Conservation (phyloP, 352 stramenopile species). For the Elongisporangium anandrum region DNA sequence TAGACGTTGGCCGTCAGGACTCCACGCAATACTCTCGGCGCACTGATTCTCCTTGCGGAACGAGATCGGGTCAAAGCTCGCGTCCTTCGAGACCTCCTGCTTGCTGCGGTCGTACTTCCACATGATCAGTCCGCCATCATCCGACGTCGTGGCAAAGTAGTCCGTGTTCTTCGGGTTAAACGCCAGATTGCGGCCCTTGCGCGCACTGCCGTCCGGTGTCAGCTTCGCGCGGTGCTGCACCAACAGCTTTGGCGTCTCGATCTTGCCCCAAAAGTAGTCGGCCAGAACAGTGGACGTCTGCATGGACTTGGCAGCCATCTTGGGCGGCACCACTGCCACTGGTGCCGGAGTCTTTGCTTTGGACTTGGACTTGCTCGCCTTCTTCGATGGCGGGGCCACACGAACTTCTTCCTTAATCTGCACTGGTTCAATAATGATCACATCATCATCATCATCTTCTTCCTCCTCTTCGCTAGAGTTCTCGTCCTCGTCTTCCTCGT, state of each 20-base stretch:
- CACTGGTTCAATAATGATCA: slow-evolving; percentile 44
- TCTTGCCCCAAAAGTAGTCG: slow-evolving; percentile 77
- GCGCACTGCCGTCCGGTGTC: slow-evolving; percentile 55
- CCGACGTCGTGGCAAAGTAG: slow-evolving; percentile 70
- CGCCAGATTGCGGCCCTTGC: slow-evolving; percentile 66
- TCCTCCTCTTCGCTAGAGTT: slow-evolving; percentile 39
- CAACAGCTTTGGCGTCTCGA: slow-evolving; percentile 58
- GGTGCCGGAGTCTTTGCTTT: slow-evolving; percentile 6
- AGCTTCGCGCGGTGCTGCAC: slow-evolving; percentile 54
- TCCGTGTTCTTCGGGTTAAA: slow-evolving; percentile 75
- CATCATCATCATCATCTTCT: slow-evolving; percentile 39
- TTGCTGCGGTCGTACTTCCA: slow-evolving; percentile 70
- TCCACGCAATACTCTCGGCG: slow-evolving; percentile 75
- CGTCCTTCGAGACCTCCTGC: slow-evolving; percentile 59
- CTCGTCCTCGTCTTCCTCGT: slow-evolving; percentile 58
- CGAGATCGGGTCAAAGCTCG: slow-evolving; percentile 46
- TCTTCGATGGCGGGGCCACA: slow-evolving; percentile 4
- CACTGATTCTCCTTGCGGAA: slow-evolving; percentile 65
- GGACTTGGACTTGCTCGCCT: slow-evolving; percentile 8
- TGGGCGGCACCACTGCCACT: slow-evolving; percentile 6
- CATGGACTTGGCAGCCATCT: slow-evolving; percentile 22
- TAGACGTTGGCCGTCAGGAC: slow-evolving; percentile 63
- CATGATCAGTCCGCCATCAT: slow-evolving; percentile 75
- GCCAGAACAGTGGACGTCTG: slow-evolving; percentile 33
- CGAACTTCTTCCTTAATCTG: slow-evolving; percentile 32